Evolutionary conservation across 108 stramenopile species (phyloP), one percentile per base, ranked within the genome.

Genomic region (Skeletonema tropicum): DNA sequence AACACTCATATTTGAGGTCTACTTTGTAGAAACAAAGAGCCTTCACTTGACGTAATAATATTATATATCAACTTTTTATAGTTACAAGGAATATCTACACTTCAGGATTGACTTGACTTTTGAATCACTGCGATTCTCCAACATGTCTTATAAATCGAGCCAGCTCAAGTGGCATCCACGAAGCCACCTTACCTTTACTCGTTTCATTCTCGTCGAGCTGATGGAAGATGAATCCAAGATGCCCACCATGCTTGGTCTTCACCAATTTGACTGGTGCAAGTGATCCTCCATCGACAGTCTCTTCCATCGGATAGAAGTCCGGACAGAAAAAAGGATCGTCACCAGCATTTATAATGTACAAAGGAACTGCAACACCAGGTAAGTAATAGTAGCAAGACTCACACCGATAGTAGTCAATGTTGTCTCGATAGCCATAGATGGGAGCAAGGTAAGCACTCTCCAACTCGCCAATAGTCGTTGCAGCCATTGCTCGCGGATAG

Each of bases 311-410:
- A 58, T 35, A 83, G n/a, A 78, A 71, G 12, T 73, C 83, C 62
- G 74, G 70, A 57, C 79, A 72, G 32, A 95, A 88, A 70, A 95
- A 93, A 23, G 94, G 94, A 67, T 95, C 94, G 70, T 95, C 92
- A 32, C 60, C 60, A 1, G 94, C 82, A 76, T 92, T 90, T 5
- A 93, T 59, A 30, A 95, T 77, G 11, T 85, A 79, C 32, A 88
- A 69, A 11, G 94, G 94, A 9, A 93, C 92, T 21, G 80, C 64
- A 19, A 95, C 82, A 0, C 71, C 49, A 19, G 88, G 79, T 19
- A 95, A 49, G 45, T 61, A 86, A 19, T 77, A 77, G 19, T 83
- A 62, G 41, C 86, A 89, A 1, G 85, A 85, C 2, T 71, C 74
- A 46, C 90, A 73, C 17, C 85, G 75, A 76, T 95, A 95, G 68